Percentiles rank a stretch among this genome's conserved stretches.
Conservation (phyloP, 1,139 yeast genomes). For the Maudiozyma humilis region DNA sequence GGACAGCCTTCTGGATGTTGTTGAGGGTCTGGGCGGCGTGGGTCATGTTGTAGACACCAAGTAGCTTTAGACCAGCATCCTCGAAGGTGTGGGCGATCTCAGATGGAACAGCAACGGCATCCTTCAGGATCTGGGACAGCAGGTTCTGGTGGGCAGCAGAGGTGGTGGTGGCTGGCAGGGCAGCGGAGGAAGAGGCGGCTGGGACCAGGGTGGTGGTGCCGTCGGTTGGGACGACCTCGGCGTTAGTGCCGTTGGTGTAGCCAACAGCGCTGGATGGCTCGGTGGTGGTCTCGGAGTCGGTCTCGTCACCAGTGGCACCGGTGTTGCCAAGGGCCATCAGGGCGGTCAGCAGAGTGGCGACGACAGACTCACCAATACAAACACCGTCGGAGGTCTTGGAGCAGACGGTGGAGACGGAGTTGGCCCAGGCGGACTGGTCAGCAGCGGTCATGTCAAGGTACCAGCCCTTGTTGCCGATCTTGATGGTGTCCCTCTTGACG, state of each 20-base stretch:
- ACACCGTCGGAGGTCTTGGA: neutral
- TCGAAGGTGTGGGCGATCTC: neutral
- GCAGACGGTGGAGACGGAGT: neutral
- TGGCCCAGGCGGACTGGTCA: neutral
- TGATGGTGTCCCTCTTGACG: conserved; percentile 1
- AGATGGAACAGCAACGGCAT: conserved; percentile 1
- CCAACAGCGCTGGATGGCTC: neutral
- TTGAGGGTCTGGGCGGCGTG: neutral
- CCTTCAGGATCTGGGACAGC: neutral
- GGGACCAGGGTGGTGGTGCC: neutral
- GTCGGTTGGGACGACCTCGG: neutral
- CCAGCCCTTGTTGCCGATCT: conserved; percentile 1
- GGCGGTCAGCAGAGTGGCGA: conserved; percentile 1
- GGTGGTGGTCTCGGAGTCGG: neutral
- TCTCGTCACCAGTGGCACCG: neutral
- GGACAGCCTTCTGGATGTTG: neutral
- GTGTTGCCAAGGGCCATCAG: conserved; percentile 3
- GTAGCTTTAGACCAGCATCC: conserved; percentile 1
- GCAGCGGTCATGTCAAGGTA: neutral
- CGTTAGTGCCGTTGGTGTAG: conserved; percentile 1
- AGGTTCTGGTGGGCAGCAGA: neutral
- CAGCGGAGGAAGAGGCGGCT: neutral
- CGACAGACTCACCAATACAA: conserved; percentile 3
- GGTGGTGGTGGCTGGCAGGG: conserved; percentile 1
- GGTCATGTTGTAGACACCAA: conserved; percentile 3